These are phyloP conservation scores for Symbiodinium natans DNA, from an alignment of 73 alveolate species.

Conservation along the genomic window DNA sequence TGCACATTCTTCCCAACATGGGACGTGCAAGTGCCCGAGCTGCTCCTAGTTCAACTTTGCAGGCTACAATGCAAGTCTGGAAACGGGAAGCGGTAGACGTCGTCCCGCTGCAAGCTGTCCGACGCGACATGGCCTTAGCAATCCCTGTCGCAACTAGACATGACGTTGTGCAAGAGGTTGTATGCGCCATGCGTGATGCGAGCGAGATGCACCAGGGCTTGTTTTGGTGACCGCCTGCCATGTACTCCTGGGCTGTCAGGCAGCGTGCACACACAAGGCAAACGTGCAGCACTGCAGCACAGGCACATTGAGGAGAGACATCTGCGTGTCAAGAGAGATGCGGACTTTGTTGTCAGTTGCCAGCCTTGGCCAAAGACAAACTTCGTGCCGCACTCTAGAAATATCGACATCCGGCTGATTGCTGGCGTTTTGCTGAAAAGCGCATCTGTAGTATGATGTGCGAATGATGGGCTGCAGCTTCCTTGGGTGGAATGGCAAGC, in stretches of 20 bases:
- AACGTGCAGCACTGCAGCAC: neutral
- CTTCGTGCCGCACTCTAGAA: no score
- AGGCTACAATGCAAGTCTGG: no score
- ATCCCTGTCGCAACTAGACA: neutral
- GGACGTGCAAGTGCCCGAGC: no score
- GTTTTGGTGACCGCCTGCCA: constrained; percentile 64
- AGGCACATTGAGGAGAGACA: constrained; percentile 62
- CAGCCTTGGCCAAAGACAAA: constrained; percentile 33
- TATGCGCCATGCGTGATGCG: neutral
- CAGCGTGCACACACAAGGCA: neutral
- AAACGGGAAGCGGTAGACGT: constrained; percentile 76
- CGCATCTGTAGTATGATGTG: constrained; percentile 84
- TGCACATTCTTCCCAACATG: no score
- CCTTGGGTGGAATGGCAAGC: neutral
- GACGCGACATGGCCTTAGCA: constrained; percentile 68
- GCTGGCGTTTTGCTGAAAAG: constrained; percentile 37
- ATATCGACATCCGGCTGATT: no score
- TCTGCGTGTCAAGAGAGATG: constrained; percentile 90
- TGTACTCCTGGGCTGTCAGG: constrained; percentile 57
- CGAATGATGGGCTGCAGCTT: constrained; percentile 93
- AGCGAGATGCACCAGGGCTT: constrained; percentile 62
- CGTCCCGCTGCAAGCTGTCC: constrained; percentile 72
- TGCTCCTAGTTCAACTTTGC: no score
- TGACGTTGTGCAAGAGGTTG: neutral
- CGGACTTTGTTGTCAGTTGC: constrained; percentile 94